Evolutionary conservation across 805 yeast genomes (phyloP), one percentile per base, ranked within the genome.

Genomic region (Nakazawaea molendinolei): DNA sequence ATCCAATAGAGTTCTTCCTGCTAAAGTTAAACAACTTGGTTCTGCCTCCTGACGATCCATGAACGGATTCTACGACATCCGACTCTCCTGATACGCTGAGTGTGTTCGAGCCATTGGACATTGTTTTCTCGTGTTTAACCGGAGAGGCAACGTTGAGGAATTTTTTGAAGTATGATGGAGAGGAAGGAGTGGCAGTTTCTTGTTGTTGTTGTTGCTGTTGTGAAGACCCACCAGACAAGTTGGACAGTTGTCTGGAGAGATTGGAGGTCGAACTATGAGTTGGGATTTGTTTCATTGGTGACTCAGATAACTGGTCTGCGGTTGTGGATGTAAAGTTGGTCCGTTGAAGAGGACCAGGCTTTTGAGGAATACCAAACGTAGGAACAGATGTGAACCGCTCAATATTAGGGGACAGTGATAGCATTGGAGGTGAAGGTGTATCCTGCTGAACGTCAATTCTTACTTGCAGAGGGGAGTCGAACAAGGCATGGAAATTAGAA

Each of bases 121-220:
- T n/a, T n/a, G n/a, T 19, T 29, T 32, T 29, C 21, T 28, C 33
- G 15, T 38, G 31, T 21, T 38, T 38, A 7, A 17, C 8, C 14
- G 41, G 41, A 7, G 38, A 33, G 7, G 41, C 29, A 3, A 20
- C 14, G 9, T 28, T 28, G 19, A 27, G 20, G 20, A 38, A 33
- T 13, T 33, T 38, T 20, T 38, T 38, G 32, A 38, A 38, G 19
- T 31, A 38, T 12, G 40, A 36, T 13, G 40, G 37, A 16, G 37
- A 28, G 5, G 38, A 25, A 5, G 38, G 38, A 27, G 30, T 14
- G 6, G 30, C 10, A 16, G 15, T 27, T 12, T 13, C 30, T 15
- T 14, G 20, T 15, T 12, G 26, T 18, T 29, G 27, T 14, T 29
- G 33, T 19, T 17, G 30, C 14, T 29, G 30, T n/a, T 18, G 12